Percentiles rank a stretch among this genome's conserved stretches.
phyloP scores from a whole-genome alignment of 2,329 filamentous ascomycete genomes.

The Diaporthe sp. region DNA sequence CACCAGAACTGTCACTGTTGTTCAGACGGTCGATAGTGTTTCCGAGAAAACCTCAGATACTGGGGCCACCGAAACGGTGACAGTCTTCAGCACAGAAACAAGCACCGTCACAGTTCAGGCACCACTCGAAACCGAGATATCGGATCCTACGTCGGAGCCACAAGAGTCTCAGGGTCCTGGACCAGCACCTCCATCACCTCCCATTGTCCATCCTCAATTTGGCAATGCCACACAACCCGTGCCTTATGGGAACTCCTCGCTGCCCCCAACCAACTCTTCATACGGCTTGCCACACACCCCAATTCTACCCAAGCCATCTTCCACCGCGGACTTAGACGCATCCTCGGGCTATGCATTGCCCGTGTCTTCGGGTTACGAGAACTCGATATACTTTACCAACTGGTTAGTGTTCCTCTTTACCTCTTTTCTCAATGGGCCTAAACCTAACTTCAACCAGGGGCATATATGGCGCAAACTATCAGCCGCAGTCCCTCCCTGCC shows the following conservation, averaged over 20 bases:
- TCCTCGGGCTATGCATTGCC: background rate
- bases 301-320: slow-evolving; percentile 1
- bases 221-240: slow-evolving; percentile 5
- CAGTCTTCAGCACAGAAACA: slow-evolving; percentile 22
- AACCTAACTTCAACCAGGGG: slow-evolving; percentile 48
- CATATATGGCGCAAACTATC: slow-evolving; percentile 60
- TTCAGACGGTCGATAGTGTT: slow-evolving; percentile 1
- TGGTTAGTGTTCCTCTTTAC: slow-evolving; percentile 55
- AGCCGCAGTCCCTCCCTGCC: slow-evolving; percentile 76
- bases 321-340: slow-evolving; percentile 31
- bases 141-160: background rate
- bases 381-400: slow-evolving; percentile 67
- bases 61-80: slow-evolving; percentile 21
- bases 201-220: background rate
- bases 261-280: background rate
- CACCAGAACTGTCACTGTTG: slow-evolving; percentile 17
- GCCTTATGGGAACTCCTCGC: slow-evolving; percentile 4
- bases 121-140: background rate
- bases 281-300: background rate
- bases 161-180: background rate
- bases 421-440: background rate
- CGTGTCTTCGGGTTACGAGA: slow-evolving; percentile 46
- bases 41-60: background rate
- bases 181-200: background rate
- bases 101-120: background rate